A percentile compares a stretch with the other conserved stretches of the same genome.
Evolutionary conservation across 208 protist species (phyloP).

Genomic region (Leishmania amazonensis): DNA sequence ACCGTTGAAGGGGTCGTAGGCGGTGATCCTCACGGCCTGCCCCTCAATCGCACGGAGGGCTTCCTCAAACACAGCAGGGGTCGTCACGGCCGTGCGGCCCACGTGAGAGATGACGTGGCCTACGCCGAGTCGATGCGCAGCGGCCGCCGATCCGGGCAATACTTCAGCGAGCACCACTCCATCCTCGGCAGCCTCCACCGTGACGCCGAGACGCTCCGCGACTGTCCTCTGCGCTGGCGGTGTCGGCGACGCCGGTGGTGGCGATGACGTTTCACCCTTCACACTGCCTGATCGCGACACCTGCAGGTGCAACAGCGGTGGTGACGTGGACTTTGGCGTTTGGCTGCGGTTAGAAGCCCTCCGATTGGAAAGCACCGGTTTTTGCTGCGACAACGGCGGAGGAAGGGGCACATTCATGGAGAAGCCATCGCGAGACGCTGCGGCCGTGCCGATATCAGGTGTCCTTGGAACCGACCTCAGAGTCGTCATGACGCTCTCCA

Average conservation of each 20-base stretch:
- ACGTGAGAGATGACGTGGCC: slow-evolving; percentile 65
- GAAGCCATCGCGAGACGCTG: neutral
- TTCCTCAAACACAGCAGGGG: slow-evolving; percentile 25
- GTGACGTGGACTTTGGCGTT: neutral
- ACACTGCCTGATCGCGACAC: neutral
- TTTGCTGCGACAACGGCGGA: neutral
- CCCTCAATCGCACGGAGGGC: slow-evolving; percentile 27
- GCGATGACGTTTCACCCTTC: neutral
- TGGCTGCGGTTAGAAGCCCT: neutral
- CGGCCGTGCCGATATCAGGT: neutral
- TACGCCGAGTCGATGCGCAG: slow-evolving; percentile 19
- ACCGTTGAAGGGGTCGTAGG: slow-evolving; percentile 51
- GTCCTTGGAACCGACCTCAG: neutral
- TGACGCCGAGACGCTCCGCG: slow-evolving; percentile 32
- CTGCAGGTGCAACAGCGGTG: neutral
- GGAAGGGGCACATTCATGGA: neutral
- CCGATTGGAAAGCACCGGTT: neutral
- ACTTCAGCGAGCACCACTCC: slow-evolving; percentile 46
- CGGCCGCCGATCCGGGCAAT: slow-evolving; percentile 30
- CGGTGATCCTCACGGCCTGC: slow-evolving; percentile 42
- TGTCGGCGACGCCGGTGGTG: neutral
- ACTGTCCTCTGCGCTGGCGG: slow-evolving; percentile 1
- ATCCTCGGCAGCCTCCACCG: slow-evolving; percentile 29
- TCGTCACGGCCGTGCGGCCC: slow-evolving; percentile 34
- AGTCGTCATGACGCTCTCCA: slow-evolving; percentile 21